These are phyloP conservation scores for Telfairia occidentalis DNA, from an alignment of 331 rosid genomes.

Conservation along the genomic window DNA sequence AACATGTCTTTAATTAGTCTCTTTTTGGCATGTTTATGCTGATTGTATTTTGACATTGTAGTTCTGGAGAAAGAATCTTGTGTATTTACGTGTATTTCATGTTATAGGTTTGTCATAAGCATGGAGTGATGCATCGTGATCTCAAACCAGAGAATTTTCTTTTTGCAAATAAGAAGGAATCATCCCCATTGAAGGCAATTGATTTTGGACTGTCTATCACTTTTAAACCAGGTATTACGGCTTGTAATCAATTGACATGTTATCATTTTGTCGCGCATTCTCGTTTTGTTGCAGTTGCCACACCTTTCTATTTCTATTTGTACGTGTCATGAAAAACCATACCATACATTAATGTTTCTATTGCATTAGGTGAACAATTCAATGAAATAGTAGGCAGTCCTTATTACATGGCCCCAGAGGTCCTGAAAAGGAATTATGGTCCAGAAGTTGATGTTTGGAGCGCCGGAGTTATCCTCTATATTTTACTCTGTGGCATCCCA, in stretches of 20 bases:
- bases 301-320: background rate
- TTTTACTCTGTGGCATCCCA: slow-evolving; percentile 90
- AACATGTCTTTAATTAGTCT: background rate
- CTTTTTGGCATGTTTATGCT: background rate
- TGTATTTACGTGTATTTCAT: background rate
- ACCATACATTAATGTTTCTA: background rate
- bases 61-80: background rate
- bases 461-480: slow-evolving; percentile 86
- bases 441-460: slow-evolving; percentile 88
- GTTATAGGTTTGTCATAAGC: slow-evolving; percentile 62
- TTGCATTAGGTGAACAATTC: slow-evolving; percentile 57
- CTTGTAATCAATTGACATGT: background rate
- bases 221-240: slow-evolving; percentile 41
- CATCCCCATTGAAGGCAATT: slow-evolving; percentile 55
- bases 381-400: slow-evolving; percentile 96
- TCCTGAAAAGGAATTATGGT: slow-evolving; percentile 66
- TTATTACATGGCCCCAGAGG: slow-evolving; percentile 99
- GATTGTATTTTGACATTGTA: background rate
- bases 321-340: background rate
- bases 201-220: slow-evolving; percentile 85
- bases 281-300: background rate
- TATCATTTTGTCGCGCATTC: background rate
- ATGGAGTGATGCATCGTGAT: slow-evolving; percentile 88
- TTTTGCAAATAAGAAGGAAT: slow-evolving; percentile 50
- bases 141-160: slow-evolving; percentile 91